Base-by-base conservation (phyloP, 176 grass and related monocot genomes). In the Otatea glauca region DNA sequence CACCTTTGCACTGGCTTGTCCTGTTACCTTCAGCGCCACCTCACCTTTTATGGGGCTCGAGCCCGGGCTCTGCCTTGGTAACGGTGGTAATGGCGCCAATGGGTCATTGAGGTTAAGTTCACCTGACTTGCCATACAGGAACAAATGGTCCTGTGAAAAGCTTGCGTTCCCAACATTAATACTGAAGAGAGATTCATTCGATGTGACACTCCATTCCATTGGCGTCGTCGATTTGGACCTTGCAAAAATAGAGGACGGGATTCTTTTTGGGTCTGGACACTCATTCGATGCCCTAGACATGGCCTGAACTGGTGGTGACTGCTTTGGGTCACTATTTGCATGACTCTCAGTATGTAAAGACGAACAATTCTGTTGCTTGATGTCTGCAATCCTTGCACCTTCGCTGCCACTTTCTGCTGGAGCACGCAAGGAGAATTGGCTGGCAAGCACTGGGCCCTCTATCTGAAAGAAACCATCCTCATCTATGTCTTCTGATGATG, bases 131-230 rank as follows among this genome's bases (percentile, higher is more conserved):
- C 73, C 76, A 44, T 87, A 87, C 51, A 91, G 8, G 27, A 83
- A 68, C 37, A 85, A 23, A 80, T 81, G 79, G 41, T 94, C 92
- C 48, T 78, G 82, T 0, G 88, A 84, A n/a, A 94, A 93, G 70
- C 90, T 90, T 0, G 92, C 56, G 37, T 97, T 94, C 25, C 86
- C 88, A 0, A 87, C 62, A 5, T 91, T 89, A 58, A 97, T 94
- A 69, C 94, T 94, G 21, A 97, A 97, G 41, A 97, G 91, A 35
- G 90, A 94, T 65, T 97, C 94, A 44, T 97, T 97, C 2, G 94
- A 97, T 0, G 88, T 87, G 59, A 94, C 76, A 2, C 92, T 97
- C 94, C 92, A 94, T 24, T 97, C 94, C 4, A 76, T 51, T 4
- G 72, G 92, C 3, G 88, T 41, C 11, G 77, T 27, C 1, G 94